phyloP scores from a whole-genome alignment of 257 asterid genomes.

The Nicotiana knightiana region DNA sequence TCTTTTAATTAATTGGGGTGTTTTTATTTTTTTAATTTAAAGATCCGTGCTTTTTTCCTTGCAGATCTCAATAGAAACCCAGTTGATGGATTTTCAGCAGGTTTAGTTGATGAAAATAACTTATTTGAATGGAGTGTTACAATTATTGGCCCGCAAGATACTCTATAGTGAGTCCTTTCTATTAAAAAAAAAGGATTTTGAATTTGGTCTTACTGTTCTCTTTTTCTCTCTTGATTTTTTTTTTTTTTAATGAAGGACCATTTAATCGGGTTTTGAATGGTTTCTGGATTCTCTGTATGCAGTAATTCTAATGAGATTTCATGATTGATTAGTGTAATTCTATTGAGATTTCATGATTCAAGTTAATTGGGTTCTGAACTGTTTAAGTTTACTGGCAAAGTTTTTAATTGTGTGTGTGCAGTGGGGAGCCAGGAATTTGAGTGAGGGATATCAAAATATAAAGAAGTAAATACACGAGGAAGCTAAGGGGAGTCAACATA shows the following conservation, averaged over 20 bases:
- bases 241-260: neutral
- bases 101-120: constrained; percentile 76
- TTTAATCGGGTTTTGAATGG: neutral
- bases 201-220: neutral
- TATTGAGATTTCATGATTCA: neutral
- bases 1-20: constrained; percentile 16
- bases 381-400: too few relatives aligned
- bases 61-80: constrained; percentile 89
- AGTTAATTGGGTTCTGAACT: neutral
- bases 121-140: constrained; percentile 97
- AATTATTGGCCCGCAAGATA: constrained; percentile 94
- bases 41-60: constrained; percentile 41
- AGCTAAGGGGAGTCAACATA: too few relatives aligned
- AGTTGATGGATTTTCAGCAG: constrained; percentile 97
- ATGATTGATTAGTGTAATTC: neutral
- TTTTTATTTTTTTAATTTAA: neutral
- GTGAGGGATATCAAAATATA: too few relatives aligned
- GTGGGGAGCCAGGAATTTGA: too few relatives aligned
- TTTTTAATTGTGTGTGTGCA: too few relatives aligned
- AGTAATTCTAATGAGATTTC: neutral
- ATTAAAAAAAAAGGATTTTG: neutral
- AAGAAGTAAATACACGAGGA: too few relatives aligned
- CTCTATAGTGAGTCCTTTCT: constrained; percentile 60
- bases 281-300: neutral
- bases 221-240: neutral